Percentiles rank a stretch among this genome's conserved stretches.
These are phyloP conservation scores for Citrullus mucosospermus DNA, from an alignment of 306 rosid genomes.

Conservation along the genomic window DNA sequence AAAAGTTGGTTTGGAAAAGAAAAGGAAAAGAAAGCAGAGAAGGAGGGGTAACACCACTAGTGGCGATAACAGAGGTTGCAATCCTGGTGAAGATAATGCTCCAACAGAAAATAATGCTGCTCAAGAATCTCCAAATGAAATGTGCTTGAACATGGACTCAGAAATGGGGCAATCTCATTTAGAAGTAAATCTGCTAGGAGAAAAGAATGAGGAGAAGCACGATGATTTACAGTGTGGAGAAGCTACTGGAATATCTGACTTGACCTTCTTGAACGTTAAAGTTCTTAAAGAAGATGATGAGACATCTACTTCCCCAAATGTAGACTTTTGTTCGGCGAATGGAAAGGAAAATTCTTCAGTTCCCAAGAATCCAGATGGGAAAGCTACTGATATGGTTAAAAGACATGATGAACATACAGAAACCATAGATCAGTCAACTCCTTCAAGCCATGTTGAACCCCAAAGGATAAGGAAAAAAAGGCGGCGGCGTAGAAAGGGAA, in stretches of 20 bases:
- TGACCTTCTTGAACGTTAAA: not conserved
- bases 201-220: slow-evolving; percentile 6
- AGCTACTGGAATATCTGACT: not conserved
- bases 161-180: not conserved
- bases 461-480: not conserved
- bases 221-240: not conserved
- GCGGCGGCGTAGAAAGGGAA: not conserved
- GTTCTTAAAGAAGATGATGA: slow-evolving; percentile 1
- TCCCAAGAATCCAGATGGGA: not conserved
- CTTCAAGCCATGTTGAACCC: not conserved
- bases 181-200: not conserved
- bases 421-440: not conserved
- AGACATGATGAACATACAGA: not conserved
- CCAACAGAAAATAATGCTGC: not conserved
- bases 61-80: not conserved
- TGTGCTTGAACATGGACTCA: not conserved
- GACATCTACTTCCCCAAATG: not conserved
- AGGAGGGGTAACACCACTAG: not conserved
- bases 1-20: not conserved
- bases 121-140: not conserved
- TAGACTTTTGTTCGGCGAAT: not conserved
- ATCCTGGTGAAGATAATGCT: not conserved
- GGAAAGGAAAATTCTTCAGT: slow-evolving; percentile 1
- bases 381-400: not conserved
- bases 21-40: not conserved